phyloP scores from a whole-genome alignment of 371 early-diverging fungal genomes.

The Sporodiniella umbellata region DNA sequence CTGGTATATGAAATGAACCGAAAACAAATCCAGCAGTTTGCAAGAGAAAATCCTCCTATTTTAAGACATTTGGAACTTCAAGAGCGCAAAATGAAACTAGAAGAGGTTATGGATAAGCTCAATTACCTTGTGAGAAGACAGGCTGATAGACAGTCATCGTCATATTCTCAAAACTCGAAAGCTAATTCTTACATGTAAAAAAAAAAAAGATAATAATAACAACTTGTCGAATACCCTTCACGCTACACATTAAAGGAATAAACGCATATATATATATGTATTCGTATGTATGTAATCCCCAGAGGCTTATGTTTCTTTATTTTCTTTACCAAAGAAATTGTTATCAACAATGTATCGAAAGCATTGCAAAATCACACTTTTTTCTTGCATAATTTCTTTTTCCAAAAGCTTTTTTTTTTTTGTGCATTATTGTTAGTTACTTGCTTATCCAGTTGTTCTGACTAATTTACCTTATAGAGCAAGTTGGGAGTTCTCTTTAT shows the following conservation, averaged over 20 bases:
- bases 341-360: conserved; percentile 40
- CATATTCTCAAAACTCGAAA: conserved; percentile 1
- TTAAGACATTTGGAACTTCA: conserved; percentile 80
- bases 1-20: conserved; percentile 75
- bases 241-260: no score
- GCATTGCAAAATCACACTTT: conserved; percentile 49
- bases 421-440: no score
- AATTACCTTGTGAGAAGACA: conserved; percentile 64
- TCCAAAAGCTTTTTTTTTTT: conserved; percentile 25
- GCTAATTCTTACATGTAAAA: neutral
- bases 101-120: conserved; percentile 79
- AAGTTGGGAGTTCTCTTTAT: conserved; percentile 39
- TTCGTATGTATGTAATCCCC: no score
- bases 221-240: neutral
- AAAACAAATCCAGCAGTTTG: conserved; percentile 80
- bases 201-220: neutral
- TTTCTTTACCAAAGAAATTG: conserved; percentile 28
- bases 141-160: conserved; percentile 47
- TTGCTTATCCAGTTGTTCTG: no score
- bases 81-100: conserved; percentile 82
- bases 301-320: no score
- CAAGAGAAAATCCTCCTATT: conserved; percentile 85
- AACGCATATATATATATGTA: no score
- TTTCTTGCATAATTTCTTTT: conserved; percentile 54
- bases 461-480: conserved; percentile 46